Evolutionary conservation across 2,329 filamentous ascomycete species (phyloP), one percentile per base, ranked within the genome.

Genomic region (Chalara sp.): DNA sequence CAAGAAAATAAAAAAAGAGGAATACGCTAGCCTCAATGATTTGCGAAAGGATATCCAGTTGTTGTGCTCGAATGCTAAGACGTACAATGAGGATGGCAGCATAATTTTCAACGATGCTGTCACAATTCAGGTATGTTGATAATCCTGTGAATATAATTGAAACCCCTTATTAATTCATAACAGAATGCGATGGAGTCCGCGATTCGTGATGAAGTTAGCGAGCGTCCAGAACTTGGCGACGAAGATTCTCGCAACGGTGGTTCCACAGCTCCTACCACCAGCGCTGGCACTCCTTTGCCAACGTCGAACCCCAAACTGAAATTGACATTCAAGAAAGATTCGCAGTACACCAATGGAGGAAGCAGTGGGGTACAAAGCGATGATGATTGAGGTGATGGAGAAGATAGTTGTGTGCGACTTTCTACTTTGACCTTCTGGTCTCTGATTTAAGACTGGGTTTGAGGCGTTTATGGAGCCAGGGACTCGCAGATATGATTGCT

Each of bases 81-180:
- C 87, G 3, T 99, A 95, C 75, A 99, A 99, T 64, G 95, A 99
- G 70, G 93, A 97, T 65, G 87, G 86, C 52, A 96, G 91, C 68
- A 75, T 95, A 61, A 79, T 99, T 49, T 97, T 91, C 72, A 80
- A 88, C 63, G 93, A 99, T 74, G 92, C 92, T 46, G 91, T 91
- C 68, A 76, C 86, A 49, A 96, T 99, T 70, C 88, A 96, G 79
- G 90, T 95, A 74, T 74, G 83, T 72, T 21, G 21, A 21, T 21
- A 21, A 21, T 3, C 21, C 21, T 3, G 21, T 21, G 21, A 21
- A 21, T 21, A 21, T 21, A 21, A 21, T 21, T 21, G 21, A 37
- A 51, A 33, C 28, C 21, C 47, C 35, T 35, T 48, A 47, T 68
- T 75, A 65, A 76, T 68, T 51, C 51, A 6, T 10, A 11, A 40